Conservation (phyloP, 768 basidiomycete genomes). For the Mycena rosella region DNA sequence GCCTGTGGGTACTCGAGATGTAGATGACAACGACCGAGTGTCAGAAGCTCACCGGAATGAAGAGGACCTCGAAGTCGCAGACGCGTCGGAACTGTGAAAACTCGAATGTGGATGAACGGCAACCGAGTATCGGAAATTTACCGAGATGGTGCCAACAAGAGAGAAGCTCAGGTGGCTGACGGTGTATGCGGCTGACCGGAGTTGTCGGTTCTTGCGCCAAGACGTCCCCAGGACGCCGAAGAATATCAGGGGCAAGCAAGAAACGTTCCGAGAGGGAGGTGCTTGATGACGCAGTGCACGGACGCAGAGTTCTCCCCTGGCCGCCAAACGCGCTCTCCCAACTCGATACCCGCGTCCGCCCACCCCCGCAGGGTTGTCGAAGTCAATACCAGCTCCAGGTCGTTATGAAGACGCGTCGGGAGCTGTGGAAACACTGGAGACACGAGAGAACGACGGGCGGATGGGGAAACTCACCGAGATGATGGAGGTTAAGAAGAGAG, state of each 20-base stretch:
- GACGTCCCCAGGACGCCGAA: no score
- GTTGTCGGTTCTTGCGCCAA: no score
- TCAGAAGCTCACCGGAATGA: no score
- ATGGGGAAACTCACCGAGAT: background rate
- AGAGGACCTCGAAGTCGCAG: no score
- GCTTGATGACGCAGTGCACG: conserved; percentile 17
- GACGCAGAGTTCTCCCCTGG: conserved; percentile 11
- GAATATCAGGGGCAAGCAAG: background rate
- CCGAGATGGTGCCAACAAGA: no score
- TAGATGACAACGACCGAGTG: no score
- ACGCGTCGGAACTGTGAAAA: no score
- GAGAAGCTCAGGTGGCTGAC: no score
- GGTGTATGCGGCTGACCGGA: no score
- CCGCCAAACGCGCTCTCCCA: conserved; percentile 15
- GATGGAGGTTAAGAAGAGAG: background rate
- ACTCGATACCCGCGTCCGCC: conserved; percentile 1
- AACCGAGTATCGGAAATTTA: no score
- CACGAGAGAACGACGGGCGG: background rate
- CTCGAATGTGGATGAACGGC: no score
- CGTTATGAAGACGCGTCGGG: background rate
- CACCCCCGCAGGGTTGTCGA: background rate
- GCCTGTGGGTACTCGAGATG: no score
- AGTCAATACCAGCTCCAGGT: background rate
- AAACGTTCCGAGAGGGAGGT: conserved; percentile 11
- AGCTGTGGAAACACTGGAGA: background rate